Conservation (phyloP, 352 stramenopile species). For the Globisporangium orthogonon region DNA sequence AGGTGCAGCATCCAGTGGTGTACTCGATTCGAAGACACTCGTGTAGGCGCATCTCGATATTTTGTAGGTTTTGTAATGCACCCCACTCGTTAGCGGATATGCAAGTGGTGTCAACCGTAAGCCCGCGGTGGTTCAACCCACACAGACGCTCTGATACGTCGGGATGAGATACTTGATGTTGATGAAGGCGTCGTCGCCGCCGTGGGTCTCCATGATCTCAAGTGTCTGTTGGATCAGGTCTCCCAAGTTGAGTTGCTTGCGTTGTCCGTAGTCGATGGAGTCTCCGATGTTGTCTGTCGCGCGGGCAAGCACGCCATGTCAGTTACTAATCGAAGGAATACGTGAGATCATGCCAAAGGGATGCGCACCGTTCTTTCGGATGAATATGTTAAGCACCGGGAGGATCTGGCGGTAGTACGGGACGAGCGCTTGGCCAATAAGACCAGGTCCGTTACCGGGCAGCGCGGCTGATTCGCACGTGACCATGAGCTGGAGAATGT, state of each 20-base stretch:
- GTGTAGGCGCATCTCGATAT: not conserved
- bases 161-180: conserved; percentile 99
- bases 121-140: conserved; percentile 27
- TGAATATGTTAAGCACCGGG: conserved; percentile 97
- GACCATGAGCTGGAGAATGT: conserved; percentile 95
- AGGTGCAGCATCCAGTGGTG: not conserved
- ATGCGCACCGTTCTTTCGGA: conserved; percentile 88
- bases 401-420: conserved; percentile 98
- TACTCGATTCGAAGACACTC: not conserved
- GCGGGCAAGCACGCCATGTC: not conserved
- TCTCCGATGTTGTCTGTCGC: conserved; percentile 92
- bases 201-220: conserved; percentile 94
- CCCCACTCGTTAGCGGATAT: conserved; percentile 2
- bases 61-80: not conserved
- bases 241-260: conserved; percentile 93
- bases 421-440: conserved; percentile 95
- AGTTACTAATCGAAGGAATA: not conserved
- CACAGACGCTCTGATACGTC: conserved; percentile 92
- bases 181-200: conserved; percentile 96
- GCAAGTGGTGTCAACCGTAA: conserved; percentile 3
- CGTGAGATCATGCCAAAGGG: not conserved
- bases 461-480: conserved; percentile 86
- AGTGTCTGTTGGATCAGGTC: conserved; percentile 96
- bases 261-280: conserved; percentile 94
- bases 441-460: conserved; percentile 67